Evolutionary conservation across 2,329 filamentous ascomycete genomes (phyloP).

Genomic region (Cyanodermella asteris): DNA sequence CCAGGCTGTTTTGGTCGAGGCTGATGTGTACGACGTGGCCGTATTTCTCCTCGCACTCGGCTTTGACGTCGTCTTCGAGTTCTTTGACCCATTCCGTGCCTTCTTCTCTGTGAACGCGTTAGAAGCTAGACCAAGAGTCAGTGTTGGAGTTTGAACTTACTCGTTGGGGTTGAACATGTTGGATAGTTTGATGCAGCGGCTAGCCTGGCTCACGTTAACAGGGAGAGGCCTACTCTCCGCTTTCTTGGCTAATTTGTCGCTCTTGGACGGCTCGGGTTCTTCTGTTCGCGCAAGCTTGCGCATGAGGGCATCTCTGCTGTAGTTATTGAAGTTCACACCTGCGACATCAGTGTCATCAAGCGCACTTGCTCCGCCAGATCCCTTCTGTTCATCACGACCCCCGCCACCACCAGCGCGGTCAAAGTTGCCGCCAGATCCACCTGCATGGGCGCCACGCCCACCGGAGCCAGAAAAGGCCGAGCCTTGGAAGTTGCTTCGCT

Average conservation of each 20-base stretch:
- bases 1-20: slow-evolving; percentile 77
- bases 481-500: slow-evolving; percentile 54
- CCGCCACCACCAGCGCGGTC: slow-evolving; percentile 78
- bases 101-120: slow-evolving; percentile 43
- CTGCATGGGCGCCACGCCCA: slow-evolving; percentile 64
- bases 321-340: slow-evolving; percentile 98
- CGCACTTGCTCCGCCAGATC: slow-evolving; percentile 70
- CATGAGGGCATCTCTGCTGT: slow-evolving; percentile 96
- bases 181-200: slow-evolving; percentile 78
- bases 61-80: slow-evolving; percentile 77
- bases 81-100: slow-evolving; percentile 80
- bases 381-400: slow-evolving; percentile 77
- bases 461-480: slow-evolving; percentile 81
- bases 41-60: slow-evolving; percentile 87
- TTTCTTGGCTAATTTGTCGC: slow-evolving; percentile 51
- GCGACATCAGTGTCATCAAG: slow-evolving; percentile 94
- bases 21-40: slow-evolving; percentile 94
- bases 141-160: slow-evolving; percentile 33
- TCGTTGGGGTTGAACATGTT: slow-evolving; percentile 88
- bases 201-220: slow-evolving; percentile 76
- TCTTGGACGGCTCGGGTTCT: slow-evolving; percentile 44
- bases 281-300: slow-evolving; percentile 92
- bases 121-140: slow-evolving; percentile 9
- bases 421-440: slow-evolving; percentile 49
- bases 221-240: slow-evolving; percentile 58